Percentiles rank a stretch among this genome's conserved stretches.
These are phyloP conservation scores for Epichloe baconii DNA, from an alignment of 2,329 filamentous ascomycete species.

Conservation along the genomic window DNA sequence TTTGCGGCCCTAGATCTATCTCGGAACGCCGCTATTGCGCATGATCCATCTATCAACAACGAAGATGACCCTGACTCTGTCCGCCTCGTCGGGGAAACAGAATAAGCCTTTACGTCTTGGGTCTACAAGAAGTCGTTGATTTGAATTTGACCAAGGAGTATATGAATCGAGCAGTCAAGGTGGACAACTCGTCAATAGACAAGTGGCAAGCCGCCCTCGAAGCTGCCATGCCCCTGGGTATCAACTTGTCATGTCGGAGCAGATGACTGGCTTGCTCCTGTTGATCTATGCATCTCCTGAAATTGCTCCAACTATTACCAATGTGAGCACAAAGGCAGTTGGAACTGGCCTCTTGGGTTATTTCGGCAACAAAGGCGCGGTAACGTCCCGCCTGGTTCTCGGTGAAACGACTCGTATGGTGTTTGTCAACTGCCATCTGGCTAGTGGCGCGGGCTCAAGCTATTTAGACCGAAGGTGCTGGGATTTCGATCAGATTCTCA, in stretches of 20 bases:
- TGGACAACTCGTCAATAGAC: slow-evolving; percentile 55
- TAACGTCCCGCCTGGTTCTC: slow-evolving; percentile 67
- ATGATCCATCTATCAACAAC: slow-evolving; percentile 20
- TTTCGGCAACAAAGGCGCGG: slow-evolving; percentile 91
- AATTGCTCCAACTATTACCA: slow-evolving; percentile 60
- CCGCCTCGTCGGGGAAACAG: slow-evolving; percentile 47
- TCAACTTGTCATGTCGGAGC: slow-evolving; percentile 62
- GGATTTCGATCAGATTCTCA: slow-evolving; percentile 71
- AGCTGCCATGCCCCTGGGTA: slow-evolving; percentile 68
- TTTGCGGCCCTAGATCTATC: slow-evolving; percentile 42
- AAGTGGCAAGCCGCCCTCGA: slow-evolving; percentile 73
- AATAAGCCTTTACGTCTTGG: slow-evolving; percentile 82
- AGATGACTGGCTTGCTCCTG: slow-evolving; percentile 73
- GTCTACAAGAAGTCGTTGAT: slow-evolving; percentile 85
- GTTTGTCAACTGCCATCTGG: slow-evolving; percentile 84
- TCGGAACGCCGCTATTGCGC: slow-evolving; percentile 24
- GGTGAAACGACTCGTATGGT: slow-evolving; percentile 82
- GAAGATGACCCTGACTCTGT: slow-evolving; percentile 20
- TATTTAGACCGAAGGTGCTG: slow-evolving; percentile 76
- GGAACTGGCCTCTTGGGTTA: slow-evolving; percentile 87
- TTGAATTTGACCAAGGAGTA: slow-evolving; percentile 70
- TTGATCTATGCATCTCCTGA: slow-evolving; percentile 75
- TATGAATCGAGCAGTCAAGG: slow-evolving; percentile 51
- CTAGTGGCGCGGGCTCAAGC: slow-evolving; percentile 68
- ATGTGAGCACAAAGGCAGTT: slow-evolving; percentile 69